Evolutionary conservation across 163 green algal genomes (phyloP), one percentile per base, ranked within the genome.

Genomic region (Picocystis sp.): DNA sequence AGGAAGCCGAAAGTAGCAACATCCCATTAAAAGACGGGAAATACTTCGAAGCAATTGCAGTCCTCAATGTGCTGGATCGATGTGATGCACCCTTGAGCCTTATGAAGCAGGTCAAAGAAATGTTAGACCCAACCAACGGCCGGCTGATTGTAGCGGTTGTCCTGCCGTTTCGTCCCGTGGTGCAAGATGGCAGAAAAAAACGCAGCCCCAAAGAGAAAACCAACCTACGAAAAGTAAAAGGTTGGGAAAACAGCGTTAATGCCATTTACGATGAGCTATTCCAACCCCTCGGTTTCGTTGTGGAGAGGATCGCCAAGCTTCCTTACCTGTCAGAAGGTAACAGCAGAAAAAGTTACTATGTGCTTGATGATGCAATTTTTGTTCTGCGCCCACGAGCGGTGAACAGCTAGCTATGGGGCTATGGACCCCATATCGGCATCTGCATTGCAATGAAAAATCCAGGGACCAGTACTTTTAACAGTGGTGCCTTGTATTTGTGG

Each of bases 291-390:
- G 29, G 29, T 8, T 38, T 38, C 8, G 29, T 8, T 38, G 29
- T 38, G 8, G 21, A 45, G 17, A 59, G 25, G 12, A 19, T 62
- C 3, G 43, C 56, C n/a, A 42, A 50, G 9, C 38, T 50, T 15
- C 56, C 56, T 22, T 62, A 62, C 33, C 42, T 62, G 21, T 38
- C 19, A n/a, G 56, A 62, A 19, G 56, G 56, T n/a, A 50, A 62
- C 24, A 49, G 51, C 17, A 10, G 23, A n/a, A 22, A 34, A 42
- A 44, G 15, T 13, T 49, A 44, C 15, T 62, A 62, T 34, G 45
- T 55, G 8, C 22, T 62, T 10, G 56, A 62, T 50, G 56, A 62
- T 46, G 56, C 45, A 19, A 41, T 62, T 3, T 62, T 62, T 33
- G 56, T 62, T 8, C 34, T 62, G 3, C 29, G 29, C 8, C 5